Evolutionary conservation across 2,329 filamentous ascomycete species (phyloP).

Genomic region (Monilinia fructicola): DNA sequence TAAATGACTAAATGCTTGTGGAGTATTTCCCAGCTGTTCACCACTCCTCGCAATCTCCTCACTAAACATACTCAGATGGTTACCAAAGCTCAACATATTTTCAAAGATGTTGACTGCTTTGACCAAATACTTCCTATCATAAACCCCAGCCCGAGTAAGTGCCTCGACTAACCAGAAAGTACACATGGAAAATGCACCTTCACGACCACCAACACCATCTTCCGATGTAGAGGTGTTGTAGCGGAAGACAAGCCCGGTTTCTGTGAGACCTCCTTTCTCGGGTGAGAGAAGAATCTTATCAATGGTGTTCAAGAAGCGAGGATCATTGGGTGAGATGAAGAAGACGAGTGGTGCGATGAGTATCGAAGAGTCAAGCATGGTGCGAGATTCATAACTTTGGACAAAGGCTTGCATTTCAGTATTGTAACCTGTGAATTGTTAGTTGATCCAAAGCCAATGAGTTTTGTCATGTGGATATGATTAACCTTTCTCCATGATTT

Average conservation of each 20-base stretch:
- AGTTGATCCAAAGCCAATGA: background rate
- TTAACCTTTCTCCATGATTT: constrained; percentile 70
- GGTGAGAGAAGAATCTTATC: constrained; percentile 69
- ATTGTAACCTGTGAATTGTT: constrained; percentile 58
- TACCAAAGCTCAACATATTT: constrained; percentile 74
- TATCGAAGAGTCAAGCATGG: constrained; percentile 70
- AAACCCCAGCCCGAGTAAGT: constrained; percentile 65
- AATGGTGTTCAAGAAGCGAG: constrained; percentile 70
- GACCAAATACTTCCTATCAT: constrained; percentile 63
- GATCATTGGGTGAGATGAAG: constrained; percentile 76
- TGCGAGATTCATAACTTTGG: constrained; percentile 72
- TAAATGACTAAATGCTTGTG: constrained; percentile 76
- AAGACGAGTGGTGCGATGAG: constrained; percentile 77
- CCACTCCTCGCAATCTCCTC: constrained; percentile 74
- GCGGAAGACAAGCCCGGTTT: constrained; percentile 71
- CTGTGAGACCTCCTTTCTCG: constrained; percentile 73
- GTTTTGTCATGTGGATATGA: background rate
- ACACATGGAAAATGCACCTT: constrained; percentile 79
- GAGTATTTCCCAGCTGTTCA: constrained; percentile 77
- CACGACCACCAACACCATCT: constrained; percentile 71
- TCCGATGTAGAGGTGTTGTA: constrained; percentile 69
- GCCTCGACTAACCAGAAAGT: constrained; percentile 83
- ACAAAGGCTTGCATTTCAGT: constrained; percentile 66
- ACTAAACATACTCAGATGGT: constrained; percentile 75
- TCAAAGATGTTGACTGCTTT: constrained; percentile 70